Evolutionary conservation across 2,329 filamentous ascomycete species (phyloP).

Genomic region (Aspergillus hortae): DNA sequence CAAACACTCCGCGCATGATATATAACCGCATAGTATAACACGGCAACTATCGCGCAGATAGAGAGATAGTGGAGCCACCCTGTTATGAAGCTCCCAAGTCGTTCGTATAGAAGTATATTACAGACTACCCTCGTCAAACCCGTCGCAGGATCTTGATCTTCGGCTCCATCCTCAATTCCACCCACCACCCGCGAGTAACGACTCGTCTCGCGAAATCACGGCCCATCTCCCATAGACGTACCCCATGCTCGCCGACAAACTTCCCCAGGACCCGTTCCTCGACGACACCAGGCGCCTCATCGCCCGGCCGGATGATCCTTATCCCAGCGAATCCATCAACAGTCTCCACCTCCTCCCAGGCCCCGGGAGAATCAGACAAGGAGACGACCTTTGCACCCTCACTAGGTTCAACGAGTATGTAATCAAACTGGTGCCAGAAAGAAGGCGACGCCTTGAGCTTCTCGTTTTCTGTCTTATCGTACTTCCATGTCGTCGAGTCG

Average conservation of each 20-base stretch:
- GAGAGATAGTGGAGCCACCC: no score
- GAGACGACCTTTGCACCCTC: conserved; percentile 20
- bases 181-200: conserved; percentile 52
- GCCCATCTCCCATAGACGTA: conserved; percentile 24
- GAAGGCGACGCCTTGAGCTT: conserved; percentile 42
- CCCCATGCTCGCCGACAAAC: conserved; percentile 31
- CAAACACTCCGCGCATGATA: no score
- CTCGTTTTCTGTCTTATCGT: conserved; percentile 59
- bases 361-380: conserved; percentile 48
- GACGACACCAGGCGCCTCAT: conserved; percentile 18
- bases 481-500: conserved; percentile 44
- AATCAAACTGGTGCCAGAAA: conserved; percentile 60
- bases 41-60: no score
- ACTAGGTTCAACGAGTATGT: conserved; percentile 51
- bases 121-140: conserved; percentile 3
- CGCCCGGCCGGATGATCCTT: conserved; percentile 44
- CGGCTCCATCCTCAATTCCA: conserved; percentile 51
- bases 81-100: no score
- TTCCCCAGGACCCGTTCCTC: conserved; percentile 35
- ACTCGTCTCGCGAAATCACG: conserved; percentile 23
- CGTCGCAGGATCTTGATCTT: conserved; percentile 49
- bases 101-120: background rate
- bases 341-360: conserved; percentile 52
- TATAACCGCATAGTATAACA: no score
- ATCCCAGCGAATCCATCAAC: conserved; percentile 53